A percentile compares a stretch with the other conserved stretches of the same genome.
Conservation (phyloP, 1,284 basidiomycete genomes). For the Ganoderma resinaceum region DNA sequence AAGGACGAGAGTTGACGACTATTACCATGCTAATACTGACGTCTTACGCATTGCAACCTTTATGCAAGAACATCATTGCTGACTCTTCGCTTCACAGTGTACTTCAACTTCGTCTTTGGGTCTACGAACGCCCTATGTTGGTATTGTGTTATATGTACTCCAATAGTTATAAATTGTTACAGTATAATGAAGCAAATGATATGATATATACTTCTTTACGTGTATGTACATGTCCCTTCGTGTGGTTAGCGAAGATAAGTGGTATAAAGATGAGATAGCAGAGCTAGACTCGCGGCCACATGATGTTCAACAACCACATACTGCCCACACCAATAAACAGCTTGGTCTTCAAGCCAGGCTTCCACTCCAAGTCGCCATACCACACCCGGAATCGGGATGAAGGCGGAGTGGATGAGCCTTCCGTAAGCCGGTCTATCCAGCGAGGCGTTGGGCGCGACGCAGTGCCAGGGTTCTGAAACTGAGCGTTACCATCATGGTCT, state of each 20-base stretch:
- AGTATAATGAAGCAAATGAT: conserved; percentile 20
- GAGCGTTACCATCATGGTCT: conserved; percentile 33
- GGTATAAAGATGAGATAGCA: background rate
- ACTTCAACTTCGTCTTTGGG: background rate
- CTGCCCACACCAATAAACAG: conserved; percentile 42
- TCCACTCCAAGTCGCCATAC: conserved; percentile 42
- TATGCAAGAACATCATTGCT: conserved; percentile 1
- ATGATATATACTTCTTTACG: conserved; percentile 20
- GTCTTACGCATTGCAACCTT: conserved; percentile 23
- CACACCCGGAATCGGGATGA: conserved; percentile 40
- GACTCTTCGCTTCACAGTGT: background rate
- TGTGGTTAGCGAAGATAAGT: background rate
- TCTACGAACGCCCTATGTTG: background rate
- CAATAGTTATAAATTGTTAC: conserved; percentile 10
- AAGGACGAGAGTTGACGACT: conserved; percentile 75
- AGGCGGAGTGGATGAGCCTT: conserved; percentile 39
- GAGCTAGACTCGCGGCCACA: conserved; percentile 54
- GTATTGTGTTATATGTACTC: conserved; percentile 4
- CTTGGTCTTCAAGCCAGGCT: conserved; percentile 45
- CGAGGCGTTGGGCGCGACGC: conserved; percentile 47
- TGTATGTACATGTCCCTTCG: background rate
- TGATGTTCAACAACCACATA: conserved; percentile 65
- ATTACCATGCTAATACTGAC: conserved; percentile 88
- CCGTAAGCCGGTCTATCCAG: conserved; percentile 65
- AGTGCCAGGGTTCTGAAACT: conserved; percentile 42